phyloP scores from a whole-genome alignment of 768 basidiomycete species.

The Termitomyces sp. region DNA sequence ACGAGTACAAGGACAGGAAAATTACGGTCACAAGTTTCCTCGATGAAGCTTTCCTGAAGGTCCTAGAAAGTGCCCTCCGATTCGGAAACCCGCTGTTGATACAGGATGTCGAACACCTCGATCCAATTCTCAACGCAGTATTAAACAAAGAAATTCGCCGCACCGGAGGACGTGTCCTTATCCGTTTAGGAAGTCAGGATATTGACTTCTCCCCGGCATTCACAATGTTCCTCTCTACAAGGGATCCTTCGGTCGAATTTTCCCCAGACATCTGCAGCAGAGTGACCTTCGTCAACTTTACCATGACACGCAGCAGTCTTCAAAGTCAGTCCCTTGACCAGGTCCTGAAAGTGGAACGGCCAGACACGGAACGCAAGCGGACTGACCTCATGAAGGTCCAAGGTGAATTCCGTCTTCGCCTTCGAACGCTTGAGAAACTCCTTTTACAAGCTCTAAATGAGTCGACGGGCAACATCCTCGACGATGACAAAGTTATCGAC shows the following conservation, averaged over 20 bases:
- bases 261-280: conserved; percentile 98
- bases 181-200: conserved; percentile 95
- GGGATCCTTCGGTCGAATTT: conserved; percentile 97
- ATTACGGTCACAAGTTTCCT: conserved; percentile 98
- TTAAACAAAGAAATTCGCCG: conserved; percentile 95
- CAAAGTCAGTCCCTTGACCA: conserved; percentile 98
- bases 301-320: conserved; percentile 97
- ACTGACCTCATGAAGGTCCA: conserved; percentile 98
- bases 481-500: conserved; percentile 97
- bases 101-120: conserved; percentile 96
- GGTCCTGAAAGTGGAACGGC: conserved; percentile 94
- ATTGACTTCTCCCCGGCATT: conserved; percentile 99
- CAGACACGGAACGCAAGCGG: conserved; percentile 92
- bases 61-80: conserved; percentile 95
- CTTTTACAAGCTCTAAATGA: conserved; percentile 95
- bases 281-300: conserved; percentile 94
- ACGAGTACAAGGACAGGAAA: conserved; percentile 94
- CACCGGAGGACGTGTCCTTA: conserved; percentile 95
- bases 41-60: conserved; percentile 98
- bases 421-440: conserved; percentile 89
- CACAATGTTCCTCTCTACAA: conserved; percentile 97
- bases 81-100: conserved; percentile 98
- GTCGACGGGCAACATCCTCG: conserved; percentile 93
- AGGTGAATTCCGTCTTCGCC: conserved; percentile 92
- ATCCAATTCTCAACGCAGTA: conserved; percentile 96